Conservation (phyloP, 2,329 filamentous ascomycete genomes). For the Colletotrichum sp. region DNA sequence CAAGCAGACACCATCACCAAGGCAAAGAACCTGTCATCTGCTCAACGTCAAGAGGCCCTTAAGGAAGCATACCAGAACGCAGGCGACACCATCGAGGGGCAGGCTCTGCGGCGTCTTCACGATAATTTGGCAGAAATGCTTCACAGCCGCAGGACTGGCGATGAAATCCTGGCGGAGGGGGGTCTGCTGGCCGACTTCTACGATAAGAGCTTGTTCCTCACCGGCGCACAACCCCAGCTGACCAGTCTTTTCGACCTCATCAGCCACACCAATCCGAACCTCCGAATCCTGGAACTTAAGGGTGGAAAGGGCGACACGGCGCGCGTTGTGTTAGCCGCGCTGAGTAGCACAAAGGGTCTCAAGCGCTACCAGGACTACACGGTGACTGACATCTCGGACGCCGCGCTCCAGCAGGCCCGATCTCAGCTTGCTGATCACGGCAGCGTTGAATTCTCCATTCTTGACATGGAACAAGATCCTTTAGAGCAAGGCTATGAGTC, state of each 20-base stretch:
- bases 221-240: neutral
- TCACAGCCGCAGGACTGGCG: neutral
- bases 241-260: neutral
- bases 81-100: neutral
- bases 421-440: slow-evolving; percentile 24
- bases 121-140: neutral
- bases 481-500: slow-evolving; percentile 27
- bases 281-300: neutral
- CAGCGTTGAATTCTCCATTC: slow-evolving; percentile 32
- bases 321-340: neutral
- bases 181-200: neutral
- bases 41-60: neutral
- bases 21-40: neutral
- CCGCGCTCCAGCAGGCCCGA: slow-evolving; percentile 36
- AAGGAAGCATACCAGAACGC: neutral
- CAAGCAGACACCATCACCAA: neutral
- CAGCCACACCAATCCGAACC: neutral
- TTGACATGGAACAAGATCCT: slow-evolving; percentile 36
- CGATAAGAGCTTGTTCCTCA: neutral
- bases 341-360: neutral
- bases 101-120: neutral
- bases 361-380: neutral
- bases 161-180: neutral
- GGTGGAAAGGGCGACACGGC: neutral
- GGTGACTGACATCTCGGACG: slow-evolving; percentile 40